phyloP scores from a whole-genome alignment of 2,329 filamentous ascomycete species.

The Colletotrichum sublineola region DNA sequence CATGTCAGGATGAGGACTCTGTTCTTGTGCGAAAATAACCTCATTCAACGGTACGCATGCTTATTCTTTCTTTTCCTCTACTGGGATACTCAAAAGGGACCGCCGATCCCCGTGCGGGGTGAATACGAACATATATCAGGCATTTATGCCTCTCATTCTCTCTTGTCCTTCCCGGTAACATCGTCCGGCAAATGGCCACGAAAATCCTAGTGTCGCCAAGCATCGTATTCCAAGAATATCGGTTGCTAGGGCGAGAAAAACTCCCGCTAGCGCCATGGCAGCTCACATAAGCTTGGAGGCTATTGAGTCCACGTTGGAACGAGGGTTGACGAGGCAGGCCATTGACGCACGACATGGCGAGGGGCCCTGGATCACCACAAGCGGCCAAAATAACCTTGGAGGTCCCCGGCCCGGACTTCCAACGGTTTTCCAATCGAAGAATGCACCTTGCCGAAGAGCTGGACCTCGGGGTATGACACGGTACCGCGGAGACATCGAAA shows the following conservation, averaged over 20 bases:
- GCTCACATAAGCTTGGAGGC: conserved; percentile 32
- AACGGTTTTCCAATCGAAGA: not conserved
- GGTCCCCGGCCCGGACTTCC: conserved; percentile 2
- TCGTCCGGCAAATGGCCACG: not conserved
- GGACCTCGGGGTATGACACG: not conserved
- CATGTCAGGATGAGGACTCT: not conserved
- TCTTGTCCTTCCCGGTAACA: not conserved
- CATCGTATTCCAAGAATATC: conserved; percentile 28
- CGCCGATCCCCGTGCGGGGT: not conserved
- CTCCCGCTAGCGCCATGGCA: conserved; percentile 25
- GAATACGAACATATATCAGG: conserved; percentile 3
- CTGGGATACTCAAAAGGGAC: not conserved
- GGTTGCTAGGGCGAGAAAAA: not conserved
- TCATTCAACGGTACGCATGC: not conserved
- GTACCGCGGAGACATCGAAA: not conserved
- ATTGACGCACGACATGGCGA: not conserved
- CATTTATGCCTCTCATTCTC: not conserved
- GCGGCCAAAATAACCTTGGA: not conserved
- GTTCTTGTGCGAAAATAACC: not conserved
- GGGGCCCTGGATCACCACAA: not conserved
- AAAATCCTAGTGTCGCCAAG: conserved; percentile 11
- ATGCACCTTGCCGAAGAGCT: not conserved
- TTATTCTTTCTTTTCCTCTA: not conserved
- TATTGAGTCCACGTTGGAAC: not conserved
- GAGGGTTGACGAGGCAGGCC: not conserved